A percentile compares a stretch with the other conserved stretches of the same genome.
phyloP scores from a whole-genome alignment of 768 basidiomycete genomes.

The Xerocomus spinulosus region DNA sequence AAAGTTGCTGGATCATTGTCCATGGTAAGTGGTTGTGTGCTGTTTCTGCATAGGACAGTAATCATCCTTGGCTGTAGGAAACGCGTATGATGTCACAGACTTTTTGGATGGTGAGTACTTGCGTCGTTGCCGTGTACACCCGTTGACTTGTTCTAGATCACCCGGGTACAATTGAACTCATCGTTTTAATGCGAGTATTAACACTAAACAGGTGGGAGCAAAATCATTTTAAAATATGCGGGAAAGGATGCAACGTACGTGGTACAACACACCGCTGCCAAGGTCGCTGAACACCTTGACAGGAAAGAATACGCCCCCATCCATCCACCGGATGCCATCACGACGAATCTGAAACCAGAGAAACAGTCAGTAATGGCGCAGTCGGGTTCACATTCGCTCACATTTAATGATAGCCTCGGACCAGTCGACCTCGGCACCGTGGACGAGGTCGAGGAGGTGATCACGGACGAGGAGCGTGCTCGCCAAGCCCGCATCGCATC shows the following conservation, averaged over 20 bases:
- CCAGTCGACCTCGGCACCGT: slow-evolving; percentile 66
- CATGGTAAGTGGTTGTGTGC: slow-evolving; percentile 48
- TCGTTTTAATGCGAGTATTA: not conserved
- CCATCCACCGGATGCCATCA: slow-evolving; percentile 81
- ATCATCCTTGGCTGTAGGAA: too few relatives aligned
- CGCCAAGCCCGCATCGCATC: slow-evolving; percentile 57
- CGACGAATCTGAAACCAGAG: slow-evolving; percentile 71
- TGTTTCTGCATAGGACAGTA: too few relatives aligned
- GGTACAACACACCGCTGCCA: not conserved
- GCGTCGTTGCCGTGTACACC: not conserved
- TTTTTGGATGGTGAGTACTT: slow-evolving; percentile 59
- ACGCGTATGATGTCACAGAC: slow-evolving; percentile 76
- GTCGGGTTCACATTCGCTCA: not conserved
- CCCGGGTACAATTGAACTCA: slow-evolving; percentile 44
- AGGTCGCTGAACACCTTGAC: slow-evolving; percentile 4
- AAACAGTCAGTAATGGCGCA: slow-evolving; percentile 57
- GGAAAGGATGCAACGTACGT: slow-evolving; percentile 86
- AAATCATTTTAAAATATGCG: slow-evolving; percentile 82
- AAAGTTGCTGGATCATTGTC: slow-evolving; percentile 81
- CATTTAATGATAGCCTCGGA: slow-evolving; percentile 49
- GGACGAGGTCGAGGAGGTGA: slow-evolving; percentile 53
- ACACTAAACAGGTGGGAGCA: slow-evolving; percentile 61
- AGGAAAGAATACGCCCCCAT: slow-evolving; percentile 84
- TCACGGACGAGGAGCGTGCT: slow-evolving; percentile 68
- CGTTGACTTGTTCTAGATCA: slow-evolving; percentile 42